These are phyloP conservation scores for Geotrichum phurueaensis DNA, from an alignment of 1,139 yeast species.

Conservation along the genomic window DNA sequence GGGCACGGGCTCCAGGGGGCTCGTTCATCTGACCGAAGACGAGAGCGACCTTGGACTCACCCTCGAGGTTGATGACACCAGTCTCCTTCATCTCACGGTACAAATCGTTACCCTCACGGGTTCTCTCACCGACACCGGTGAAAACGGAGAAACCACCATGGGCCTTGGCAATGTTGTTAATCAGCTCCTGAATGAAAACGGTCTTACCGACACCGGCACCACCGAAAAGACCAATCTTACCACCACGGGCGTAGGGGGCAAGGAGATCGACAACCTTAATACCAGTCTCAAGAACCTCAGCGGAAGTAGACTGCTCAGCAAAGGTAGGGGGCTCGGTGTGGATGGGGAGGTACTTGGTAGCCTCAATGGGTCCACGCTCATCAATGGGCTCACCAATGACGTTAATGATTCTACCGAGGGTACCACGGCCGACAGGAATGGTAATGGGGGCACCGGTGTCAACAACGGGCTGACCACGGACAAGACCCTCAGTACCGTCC, in stretches of 20 bases:
- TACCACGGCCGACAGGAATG: constrained; percentile 98
- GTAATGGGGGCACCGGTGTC: constrained; percentile 99
- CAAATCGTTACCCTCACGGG: constrained; percentile 99
- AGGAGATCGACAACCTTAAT: constrained; percentile 98
- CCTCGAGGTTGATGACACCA: constrained; percentile 98
- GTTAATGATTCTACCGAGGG: constrained; percentile 97
- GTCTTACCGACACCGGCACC: constrained; percentile 99
- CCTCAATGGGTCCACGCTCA: constrained; percentile 97
- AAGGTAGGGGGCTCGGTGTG: constrained; percentile 97
- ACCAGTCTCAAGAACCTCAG: constrained; percentile 99
- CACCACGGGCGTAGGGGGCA: constrained; percentile 99
- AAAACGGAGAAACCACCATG: constrained; percentile 99
- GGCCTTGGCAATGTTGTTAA: constrained; percentile 99
- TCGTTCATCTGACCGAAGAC: constrained; percentile 99
- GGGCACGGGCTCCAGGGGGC: constrained; percentile 99
- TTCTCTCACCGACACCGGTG: constrained; percentile 99
- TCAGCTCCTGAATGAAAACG: constrained; percentile 98
- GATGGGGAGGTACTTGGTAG: constrained; percentile 90
- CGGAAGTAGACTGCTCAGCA: constrained; percentile 94
- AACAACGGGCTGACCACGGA: constrained; percentile 85
- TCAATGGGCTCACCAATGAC: constrained; percentile 99
- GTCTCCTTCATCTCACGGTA: constrained; percentile 99
- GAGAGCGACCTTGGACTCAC: constrained; percentile 98
- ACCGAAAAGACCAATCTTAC: constrained; percentile 99
- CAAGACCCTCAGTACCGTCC: constrained; percentile 99